Base-by-base conservation (phyloP, 2,329 filamentous ascomycete genomes). In the Verticillium nonalfalfae region DNA sequence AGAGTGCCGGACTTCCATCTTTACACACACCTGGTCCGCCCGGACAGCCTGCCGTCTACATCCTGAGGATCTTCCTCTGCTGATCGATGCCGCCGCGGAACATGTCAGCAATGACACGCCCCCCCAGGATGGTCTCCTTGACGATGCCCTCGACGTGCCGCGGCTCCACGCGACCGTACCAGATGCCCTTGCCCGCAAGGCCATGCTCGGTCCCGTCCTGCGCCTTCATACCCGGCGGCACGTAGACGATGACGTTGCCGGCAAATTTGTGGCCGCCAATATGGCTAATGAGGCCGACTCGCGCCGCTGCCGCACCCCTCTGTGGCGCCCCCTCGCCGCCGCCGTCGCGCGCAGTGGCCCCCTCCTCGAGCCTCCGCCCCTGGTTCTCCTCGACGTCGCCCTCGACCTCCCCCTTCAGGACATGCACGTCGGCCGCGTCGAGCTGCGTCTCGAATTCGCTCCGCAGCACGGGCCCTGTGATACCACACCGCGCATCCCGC, bases 241-340 rank as follows among this genome's bases (percentile, higher is more conserved):
- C 72, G 69, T 95, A 95, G 1, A 95, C 75, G 57, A 95, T 92
- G 39, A 94, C 84, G 72, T 96, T 96, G 1, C 91, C 91, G 0
- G 91, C 91, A 71, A 89, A 94, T 72, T 93, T 93, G 74, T 96
- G 91, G 0, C 91, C 91, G 1, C 91, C 90, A 59, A 96, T 87
- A 68, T 96, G 91, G 63, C 88, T 91, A 60, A 93, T 90, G 60
- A 89, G 69, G 0, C 85, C 91, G 0, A 93, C 83, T 57, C 87
- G 78, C 1, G 86, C 89, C 1, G 80, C 76, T 7, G 63, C 66
- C 66, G 63, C 66, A 15, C 56, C 58, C 34, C 50, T 3, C 38
- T n/a, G 45, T 21, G 18, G 62, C 63, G 5, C 67, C 68, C 64
- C 62, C 55, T 60, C n/a, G n/a, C n/a, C 54, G 52, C 26, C 26